Conservation (phyloP, 257 asterid species). For the Solanum tarapatanum region DNA sequence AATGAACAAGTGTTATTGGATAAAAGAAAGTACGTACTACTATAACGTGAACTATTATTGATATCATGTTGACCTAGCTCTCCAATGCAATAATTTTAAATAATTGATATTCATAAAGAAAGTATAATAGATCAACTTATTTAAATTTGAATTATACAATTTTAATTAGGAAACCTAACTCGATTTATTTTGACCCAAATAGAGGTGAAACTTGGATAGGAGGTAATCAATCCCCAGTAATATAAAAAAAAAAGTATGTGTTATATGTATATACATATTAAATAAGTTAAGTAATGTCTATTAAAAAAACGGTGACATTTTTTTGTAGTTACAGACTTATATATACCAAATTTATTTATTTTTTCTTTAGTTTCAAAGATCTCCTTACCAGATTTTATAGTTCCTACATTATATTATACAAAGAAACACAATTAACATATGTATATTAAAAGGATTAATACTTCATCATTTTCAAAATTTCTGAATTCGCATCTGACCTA, state of each 20-base stretch:
- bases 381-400: no score
- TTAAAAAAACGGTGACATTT: not conserved
- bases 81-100: not conserved
- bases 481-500: accelerated
- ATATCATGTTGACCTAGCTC: not conserved
- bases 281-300: not conserved
- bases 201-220: not conserved
- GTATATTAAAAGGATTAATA: not conserved
- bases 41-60: not conserved
- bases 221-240: not conserved
- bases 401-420: no score
- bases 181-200: not conserved
- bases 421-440: not conserved
- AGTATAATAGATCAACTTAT: not conserved
- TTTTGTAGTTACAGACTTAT: not conserved
- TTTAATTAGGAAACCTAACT: not conserved
- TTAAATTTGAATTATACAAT: not conserved
- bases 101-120: not conserved
- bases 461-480: not conserved
- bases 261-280: no score
- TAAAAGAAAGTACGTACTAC: not conserved
- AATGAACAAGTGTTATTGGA: no score
- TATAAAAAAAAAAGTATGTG: not conserved
- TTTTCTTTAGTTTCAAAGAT: no score
- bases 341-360: no score